These are phyloP conservation scores for Aquilaria agallochum DNA, from an alignment of 441 rosid genomes.

Conservation along the genomic window DNA sequence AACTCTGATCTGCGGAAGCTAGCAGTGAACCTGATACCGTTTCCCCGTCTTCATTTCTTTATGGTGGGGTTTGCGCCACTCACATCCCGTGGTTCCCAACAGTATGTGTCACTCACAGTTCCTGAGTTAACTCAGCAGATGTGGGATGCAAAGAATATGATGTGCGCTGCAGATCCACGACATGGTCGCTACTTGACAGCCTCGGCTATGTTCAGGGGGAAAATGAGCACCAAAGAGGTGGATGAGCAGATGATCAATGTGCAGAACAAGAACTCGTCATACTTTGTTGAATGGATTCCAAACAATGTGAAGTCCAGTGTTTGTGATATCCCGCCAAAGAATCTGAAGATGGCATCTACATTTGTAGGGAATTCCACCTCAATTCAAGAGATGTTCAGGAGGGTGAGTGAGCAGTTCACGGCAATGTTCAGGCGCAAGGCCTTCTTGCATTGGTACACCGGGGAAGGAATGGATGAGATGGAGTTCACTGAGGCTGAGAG, in stretches of 20 bases:
- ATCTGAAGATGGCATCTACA: constrained; percentile 67
- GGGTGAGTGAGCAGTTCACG: constrained; percentile 78
- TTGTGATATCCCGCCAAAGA: constrained; percentile 79
- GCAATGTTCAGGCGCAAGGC: constrained; percentile 85
- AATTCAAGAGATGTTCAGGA: constrained; percentile 79
- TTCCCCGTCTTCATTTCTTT: constrained; percentile 20
- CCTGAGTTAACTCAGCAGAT: constrained; percentile 20
- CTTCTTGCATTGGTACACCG: constrained; percentile 77
- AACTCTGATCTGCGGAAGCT: constrained; percentile 20
- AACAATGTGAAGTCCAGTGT: constrained; percentile 90
- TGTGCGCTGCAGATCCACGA: too few species aligned
- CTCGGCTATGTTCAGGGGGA: constrained; percentile 91
- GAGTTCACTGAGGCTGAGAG: constrained; percentile 83
- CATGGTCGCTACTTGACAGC: constrained; percentile 90
- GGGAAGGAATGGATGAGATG: constrained; percentile 84
- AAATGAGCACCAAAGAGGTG: constrained; percentile 95
- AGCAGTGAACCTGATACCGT: constrained; percentile 18
- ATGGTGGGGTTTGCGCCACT: constrained; percentile 22
- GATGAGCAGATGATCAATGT: constrained; percentile 89
- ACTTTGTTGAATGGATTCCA: constrained; percentile 95
- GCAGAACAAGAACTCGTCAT: constrained; percentile 92
- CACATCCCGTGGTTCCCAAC: constrained; percentile 18
- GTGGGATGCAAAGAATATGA: constrained; percentile 32
- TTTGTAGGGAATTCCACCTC: constrained; percentile 77
- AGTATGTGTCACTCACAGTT: constrained; percentile 11